Base-by-base conservation (phyloP, 2,329 filamentous ascomycete genomes). In the Arthrobotrys pseudoclavata region DNA sequence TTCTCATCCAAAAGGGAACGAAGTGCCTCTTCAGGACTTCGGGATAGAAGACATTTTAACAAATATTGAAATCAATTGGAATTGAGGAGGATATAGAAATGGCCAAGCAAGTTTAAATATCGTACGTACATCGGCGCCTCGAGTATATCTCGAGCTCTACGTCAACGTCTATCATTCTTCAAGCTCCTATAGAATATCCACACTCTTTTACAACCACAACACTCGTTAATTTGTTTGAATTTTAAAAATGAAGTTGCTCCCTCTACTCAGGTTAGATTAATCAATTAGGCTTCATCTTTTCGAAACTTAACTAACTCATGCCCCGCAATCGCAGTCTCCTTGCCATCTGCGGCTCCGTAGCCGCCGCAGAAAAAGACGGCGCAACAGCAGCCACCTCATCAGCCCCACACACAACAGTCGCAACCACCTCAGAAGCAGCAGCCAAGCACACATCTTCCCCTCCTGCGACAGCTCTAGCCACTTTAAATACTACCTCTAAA, bases 291-390 rank as follows among this genome's bases (percentile, higher is more conserved):
- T 31, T 57, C 29, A 40, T 13, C 12, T 13, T 40, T 5, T 34
- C 12, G 31, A 15, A 40, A 15, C 3, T 2, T 15, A 15, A 3
- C 4, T 15, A 40, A 5, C 37, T 40, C 12, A 40, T 15, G 13
- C 15, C 12, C 12, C 37, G 2, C 4, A 40, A 24, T 50, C n/a
- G 5, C 18, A 60, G 55, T 4, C 31, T 60, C 4, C 55, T 60
- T 4, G 34, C 55, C 13, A 37, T 60, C 20, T 42, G 18, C 31
- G 55, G 34, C 15, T 60, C 55, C 5, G 55, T 29, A 15, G 18
- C 34, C 20, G 55, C 55, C 20, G 55, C 34, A 24, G 55, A 60
- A 15, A 60, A 60, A 42, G 52, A 37, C 15, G n/a, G 50, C 50
- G 50, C 15, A 53, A 24, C 50, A 7, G 12, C 50, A 9, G 52